These are phyloP conservation scores for Takakia lepidozioides DNA, from an alignment of 225 moss, liverwort and hornwort genomes.

Conservation along the genomic window DNA sequence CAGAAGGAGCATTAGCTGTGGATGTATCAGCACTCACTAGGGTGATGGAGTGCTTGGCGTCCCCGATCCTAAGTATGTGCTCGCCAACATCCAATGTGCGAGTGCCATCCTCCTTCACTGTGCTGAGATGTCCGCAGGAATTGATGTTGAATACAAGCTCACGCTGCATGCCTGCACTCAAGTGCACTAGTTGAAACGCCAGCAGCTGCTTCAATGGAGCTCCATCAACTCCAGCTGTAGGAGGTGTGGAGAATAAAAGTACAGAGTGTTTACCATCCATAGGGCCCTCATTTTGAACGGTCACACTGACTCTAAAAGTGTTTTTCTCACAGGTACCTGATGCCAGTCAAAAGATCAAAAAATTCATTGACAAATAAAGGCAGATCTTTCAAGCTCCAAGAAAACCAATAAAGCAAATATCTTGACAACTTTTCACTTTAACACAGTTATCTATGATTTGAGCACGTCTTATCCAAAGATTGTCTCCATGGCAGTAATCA, in stretches of 20 bases:
- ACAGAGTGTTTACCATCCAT: slow-evolving; percentile 36
- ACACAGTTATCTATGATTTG: too few species aligned
- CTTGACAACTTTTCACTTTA: too few species aligned
- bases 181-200: slow-evolving; percentile 39
- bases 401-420: too few species aligned
- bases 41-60: slow-evolving; percentile 18
- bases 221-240: slow-evolving; percentile 37
- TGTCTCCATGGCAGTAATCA: too few species aligned
- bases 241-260: slow-evolving; percentile 45
- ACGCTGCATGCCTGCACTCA: slow-evolving; percentile 18
- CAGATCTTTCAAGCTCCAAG: too few species aligned
- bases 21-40: neutral
- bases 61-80: slow-evolving; percentile 37
- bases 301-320: slow-evolving; percentile 44
- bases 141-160: slow-evolving; percentile 30
- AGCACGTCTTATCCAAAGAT: too few species aligned
- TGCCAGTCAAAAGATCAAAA: neutral
- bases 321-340: slow-evolving; percentile 16
- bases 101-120: slow-evolving; percentile 30
- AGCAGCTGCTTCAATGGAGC: slow-evolving; percentile 31
- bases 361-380: too few species aligned
- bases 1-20: too few species aligned
- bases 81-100: slow-evolving; percentile 32
- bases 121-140: slow-evolving; percentile 55
- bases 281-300: slow-evolving; percentile 45